A percentile compares a stretch with the other conserved stretches of the same genome.
These are phyloP conservation scores for Vitis hybrid DNA, from an alignment of 177 flowering plant genomes.

Conservation along the genomic window DNA sequence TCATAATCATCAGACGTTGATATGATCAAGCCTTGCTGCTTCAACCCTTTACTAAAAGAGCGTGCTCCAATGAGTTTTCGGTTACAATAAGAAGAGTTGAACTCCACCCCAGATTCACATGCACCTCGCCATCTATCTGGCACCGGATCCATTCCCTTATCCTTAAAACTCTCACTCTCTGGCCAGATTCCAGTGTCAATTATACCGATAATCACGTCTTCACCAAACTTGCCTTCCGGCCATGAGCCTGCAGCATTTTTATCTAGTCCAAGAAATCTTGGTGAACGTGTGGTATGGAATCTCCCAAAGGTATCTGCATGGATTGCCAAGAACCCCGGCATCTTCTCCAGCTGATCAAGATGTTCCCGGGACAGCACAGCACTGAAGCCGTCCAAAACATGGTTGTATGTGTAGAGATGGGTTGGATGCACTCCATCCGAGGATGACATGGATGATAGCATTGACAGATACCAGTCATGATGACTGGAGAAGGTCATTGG, in stretches of 20 bases:
- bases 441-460: slow-evolving; percentile 28
- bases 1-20: too few species aligned
- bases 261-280: slow-evolving; percentile 22
- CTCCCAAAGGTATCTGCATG: slow-evolving; percentile 15
- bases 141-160: too few species aligned
- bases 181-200: too few species aligned
- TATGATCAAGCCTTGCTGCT: too few species aligned
- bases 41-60: too few species aligned
- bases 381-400: slow-evolving; percentile 34
- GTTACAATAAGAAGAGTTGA: too few species aligned
- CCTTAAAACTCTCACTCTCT: too few species aligned
- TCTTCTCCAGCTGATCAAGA: slow-evolving; percentile 15
- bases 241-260: slow-evolving; percentile 8
- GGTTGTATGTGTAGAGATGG: slow-evolving; percentile 41
- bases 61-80: too few species aligned
- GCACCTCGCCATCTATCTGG: too few species aligned
- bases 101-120: too few species aligned
- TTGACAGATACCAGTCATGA: slow-evolving; percentile 32
- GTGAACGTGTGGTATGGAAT: slow-evolving; percentile 26
- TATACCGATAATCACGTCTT: too few species aligned
- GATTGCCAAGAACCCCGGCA: slow-evolving; percentile 24
- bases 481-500: slow-evolving; percentile 28
- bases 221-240: too few species aligned
- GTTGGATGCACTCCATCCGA: slow-evolving; percentile 16
- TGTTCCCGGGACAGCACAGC: slow-evolving; percentile 28